Percentiles rank a stretch among this genome's conserved stretches.
Conservation (phyloP, 2,329 filamentous ascomycete genomes). For the Mycosphaerella arachidis region DNA sequence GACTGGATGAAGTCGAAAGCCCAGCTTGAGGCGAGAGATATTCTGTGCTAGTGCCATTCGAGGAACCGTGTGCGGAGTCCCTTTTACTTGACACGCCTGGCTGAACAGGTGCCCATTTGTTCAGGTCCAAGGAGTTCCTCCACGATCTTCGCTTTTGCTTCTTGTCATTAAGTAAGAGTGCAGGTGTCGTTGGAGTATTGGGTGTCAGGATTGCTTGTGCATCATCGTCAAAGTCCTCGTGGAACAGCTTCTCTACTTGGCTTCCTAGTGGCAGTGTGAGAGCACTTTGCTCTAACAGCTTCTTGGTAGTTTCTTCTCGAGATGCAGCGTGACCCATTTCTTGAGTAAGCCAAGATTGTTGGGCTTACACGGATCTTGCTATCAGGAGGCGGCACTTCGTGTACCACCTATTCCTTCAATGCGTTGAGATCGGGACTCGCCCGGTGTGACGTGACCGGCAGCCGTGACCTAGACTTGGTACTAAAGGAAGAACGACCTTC, state of each 20-base stretch:
- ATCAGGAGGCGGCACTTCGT: neutral
- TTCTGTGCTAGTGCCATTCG: neutral
- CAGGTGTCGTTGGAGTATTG: neutral
- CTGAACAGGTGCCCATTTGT: constrained; percentile 4
- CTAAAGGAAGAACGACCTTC: neutral
- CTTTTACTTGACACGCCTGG: neutral
- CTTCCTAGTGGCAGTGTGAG: constrained; percentile 3
- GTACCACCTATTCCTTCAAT: neutral
- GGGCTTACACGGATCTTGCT: neutral
- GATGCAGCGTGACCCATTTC: constrained; percentile 3
- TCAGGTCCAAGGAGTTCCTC: neutral
- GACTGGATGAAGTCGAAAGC: neutral
- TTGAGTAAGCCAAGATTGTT: neutral
- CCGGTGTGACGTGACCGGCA: neutral
- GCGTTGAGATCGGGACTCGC: neutral
- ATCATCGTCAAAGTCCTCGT: constrained; percentile 4
- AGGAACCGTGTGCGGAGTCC: neutral
- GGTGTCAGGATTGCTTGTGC: neutral
- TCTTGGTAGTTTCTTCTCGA: neutral
- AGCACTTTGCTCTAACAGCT: neutral
- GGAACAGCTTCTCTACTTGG: constrained; percentile 4
- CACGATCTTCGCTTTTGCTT: neutral
- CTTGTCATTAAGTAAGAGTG: neutral
- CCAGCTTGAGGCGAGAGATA: neutral
- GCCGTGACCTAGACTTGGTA: neutral